phyloP scores from a whole-genome alignment of 2,329 filamentous ascomycete species.

The Berkeleyomyces basicola region DNA sequence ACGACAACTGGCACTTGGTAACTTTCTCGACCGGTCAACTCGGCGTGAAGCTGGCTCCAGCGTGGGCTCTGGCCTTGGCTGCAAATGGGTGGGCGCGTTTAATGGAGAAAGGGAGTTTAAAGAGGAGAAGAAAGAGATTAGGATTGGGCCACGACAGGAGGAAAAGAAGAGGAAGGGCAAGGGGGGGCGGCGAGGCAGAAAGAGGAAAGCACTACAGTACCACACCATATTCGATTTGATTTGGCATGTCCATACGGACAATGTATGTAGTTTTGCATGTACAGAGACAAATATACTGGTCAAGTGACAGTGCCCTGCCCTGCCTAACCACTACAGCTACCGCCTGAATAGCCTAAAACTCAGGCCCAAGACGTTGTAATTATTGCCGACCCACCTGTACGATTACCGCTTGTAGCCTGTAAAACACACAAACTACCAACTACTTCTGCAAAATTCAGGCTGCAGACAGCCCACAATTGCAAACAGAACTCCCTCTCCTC shows the following conservation, averaged over 20 bases:
- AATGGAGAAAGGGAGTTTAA: neutral
- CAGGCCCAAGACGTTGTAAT: neutral
- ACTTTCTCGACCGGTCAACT: neutral
- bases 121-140: conserved; percentile 5
- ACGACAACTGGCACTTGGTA: neutral
- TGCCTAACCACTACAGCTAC: neutral
- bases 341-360: neutral
- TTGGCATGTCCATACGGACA: neutral
- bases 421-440: too few relatives aligned
- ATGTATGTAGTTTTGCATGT: neutral
- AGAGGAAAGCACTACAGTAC: neutral
- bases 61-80: neutral
- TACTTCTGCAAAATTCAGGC: too few relatives aligned
- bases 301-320: neutral
- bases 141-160: conserved; percentile 4
- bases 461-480: too few relatives aligned
- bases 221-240: neutral
- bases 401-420: too few relatives aligned
- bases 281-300: neutral
- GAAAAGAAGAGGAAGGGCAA: neutral
- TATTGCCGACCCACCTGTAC: too few relatives aligned
- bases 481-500: too few relatives aligned
- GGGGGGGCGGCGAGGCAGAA: neutral
- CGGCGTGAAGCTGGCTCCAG: neutral
- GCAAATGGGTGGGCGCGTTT: conserved; percentile 3